Evolutionary conservation across 176 grass and related monocot species (phyloP).

Genomic region (Dactylis glomerata): DNA sequence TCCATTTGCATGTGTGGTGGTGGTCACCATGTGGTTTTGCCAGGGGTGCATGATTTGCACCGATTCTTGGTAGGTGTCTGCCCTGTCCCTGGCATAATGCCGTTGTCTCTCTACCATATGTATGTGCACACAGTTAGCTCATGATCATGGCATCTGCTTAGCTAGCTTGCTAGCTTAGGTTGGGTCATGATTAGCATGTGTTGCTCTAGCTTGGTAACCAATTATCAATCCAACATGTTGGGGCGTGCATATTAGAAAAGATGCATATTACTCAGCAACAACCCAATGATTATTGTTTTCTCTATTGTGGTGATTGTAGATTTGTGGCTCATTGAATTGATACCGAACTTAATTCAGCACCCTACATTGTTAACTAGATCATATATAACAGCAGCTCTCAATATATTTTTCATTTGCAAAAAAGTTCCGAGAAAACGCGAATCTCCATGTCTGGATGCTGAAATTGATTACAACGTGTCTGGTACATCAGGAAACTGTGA

Average conservation of each 20-base stretch:
- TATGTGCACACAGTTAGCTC: conserved; percentile 11
- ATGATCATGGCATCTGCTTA: conserved; percentile 22
- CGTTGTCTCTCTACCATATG: conserved; percentile 27
- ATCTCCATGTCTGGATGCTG: no score
- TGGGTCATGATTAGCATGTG: conserved; percentile 44
- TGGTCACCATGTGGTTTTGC: conserved; percentile 48
- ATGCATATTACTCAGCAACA: background rate
- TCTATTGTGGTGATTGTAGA: background rate
- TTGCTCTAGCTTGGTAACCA: background rate
- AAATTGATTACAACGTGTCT: background rate
- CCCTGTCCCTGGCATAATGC: conserved; percentile 38
- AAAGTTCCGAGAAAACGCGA: no score
- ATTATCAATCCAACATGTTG: conserved; percentile 24
- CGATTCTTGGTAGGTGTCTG: conserved; percentile 45
- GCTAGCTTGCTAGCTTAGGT: conserved; percentile 19
- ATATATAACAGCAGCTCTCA: background rate
- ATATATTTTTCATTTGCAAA: background rate
- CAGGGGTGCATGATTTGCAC: conserved; percentile 44
- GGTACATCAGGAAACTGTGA: conserved; percentile 52
- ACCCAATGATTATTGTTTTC: background rate
- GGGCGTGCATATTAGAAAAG: conserved; percentile 14
- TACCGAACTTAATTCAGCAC: background rate
- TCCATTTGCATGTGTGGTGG: conserved; percentile 43
- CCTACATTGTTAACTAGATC: background rate
- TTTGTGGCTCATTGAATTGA: background rate